phyloP scores from a whole-genome alignment of 2,329 filamentous ascomycete genomes.

The Lachnellula arida region DNA sequence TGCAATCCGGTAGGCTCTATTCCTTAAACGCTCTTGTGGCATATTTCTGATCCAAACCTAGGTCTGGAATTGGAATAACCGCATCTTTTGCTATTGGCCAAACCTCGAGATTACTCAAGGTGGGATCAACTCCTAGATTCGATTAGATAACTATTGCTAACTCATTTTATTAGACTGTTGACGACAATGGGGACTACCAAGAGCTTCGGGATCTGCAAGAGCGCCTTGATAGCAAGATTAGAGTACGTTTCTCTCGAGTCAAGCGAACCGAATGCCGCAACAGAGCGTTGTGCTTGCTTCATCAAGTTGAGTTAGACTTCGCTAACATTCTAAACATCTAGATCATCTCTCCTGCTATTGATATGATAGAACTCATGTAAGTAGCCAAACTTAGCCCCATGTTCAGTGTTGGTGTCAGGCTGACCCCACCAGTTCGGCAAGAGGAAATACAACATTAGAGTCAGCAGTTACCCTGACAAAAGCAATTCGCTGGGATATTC shows the following conservation, averaged over 20 bases:
- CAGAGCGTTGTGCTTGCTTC: not conserved
- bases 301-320: not conserved
- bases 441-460: conserved; percentile 76
- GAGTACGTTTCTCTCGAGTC: conserved; percentile 43
- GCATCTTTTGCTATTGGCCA: conserved; percentile 81
- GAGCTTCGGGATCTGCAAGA: conserved; percentile 70
- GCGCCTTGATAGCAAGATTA: conserved; percentile 79
- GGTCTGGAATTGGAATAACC: conserved; percentile 78
- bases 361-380: conserved; percentile 86
- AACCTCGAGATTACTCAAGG: conserved; percentile 70
- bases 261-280: not conserved
- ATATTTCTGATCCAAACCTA: conserved; percentile 21
- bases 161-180: conserved; percentile 49
- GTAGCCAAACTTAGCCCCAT: conserved; percentile 22
- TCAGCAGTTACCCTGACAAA: conserved; percentile 81
- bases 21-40: not conserved
- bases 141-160: not conserved
- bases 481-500: conserved; percentile 76
- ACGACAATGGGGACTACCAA: conserved; percentile 60
- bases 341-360: conserved; percentile 86
- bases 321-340: conserved; percentile 31
- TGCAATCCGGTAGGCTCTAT: conserved; percentile 59
- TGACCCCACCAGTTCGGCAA: conserved; percentile 48
- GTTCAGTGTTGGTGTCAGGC: conserved; percentile 31
- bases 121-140: conserved; percentile 26